phyloP scores from a whole-genome alignment of 2,329 filamentous ascomycete species.

The Triangularia setosa region DNA sequence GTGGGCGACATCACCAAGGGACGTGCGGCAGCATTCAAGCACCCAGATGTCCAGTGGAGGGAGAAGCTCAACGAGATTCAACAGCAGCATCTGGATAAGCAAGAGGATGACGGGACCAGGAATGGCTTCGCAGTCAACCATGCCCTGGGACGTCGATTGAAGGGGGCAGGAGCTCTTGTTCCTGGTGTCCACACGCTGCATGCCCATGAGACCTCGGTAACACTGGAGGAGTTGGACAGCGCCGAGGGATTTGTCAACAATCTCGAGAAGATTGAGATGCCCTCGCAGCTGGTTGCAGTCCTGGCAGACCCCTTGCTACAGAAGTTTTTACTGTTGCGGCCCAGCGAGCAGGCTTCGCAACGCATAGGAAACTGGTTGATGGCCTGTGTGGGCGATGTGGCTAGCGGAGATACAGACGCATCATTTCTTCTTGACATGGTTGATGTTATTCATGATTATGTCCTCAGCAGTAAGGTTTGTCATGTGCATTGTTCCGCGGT shows the following conservation, averaged over 20 bases:
- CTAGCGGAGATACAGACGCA: conserved; percentile 48
- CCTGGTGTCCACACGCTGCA: conserved; percentile 72
- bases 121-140: conserved; percentile 63
- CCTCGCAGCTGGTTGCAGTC: conserved; percentile 75
- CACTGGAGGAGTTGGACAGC: conserved; percentile 73
- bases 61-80: conserved; percentile 65
- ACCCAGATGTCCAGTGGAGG: conserved; percentile 74
- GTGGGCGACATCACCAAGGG: conserved; percentile 63
- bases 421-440: conserved; percentile 52
- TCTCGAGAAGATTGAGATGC: conserved; percentile 74
- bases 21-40: conserved; percentile 61
- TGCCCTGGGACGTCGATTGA: conserved; percentile 41
- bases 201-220: conserved; percentile 64
- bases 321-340: conserved; percentile 66
- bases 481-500: conserved; percentile 16
- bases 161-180: conserved; percentile 49
- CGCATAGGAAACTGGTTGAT: conserved; percentile 58
- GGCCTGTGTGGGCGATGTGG: conserved; percentile 52
- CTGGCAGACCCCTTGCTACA: conserved; percentile 73
- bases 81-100: conserved; percentile 45
- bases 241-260: conserved; percentile 66
- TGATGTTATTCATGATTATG: conserved; percentile 53
- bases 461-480: conserved; percentile 51
- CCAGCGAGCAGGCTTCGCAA: conserved; percentile 47
- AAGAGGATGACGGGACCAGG: conserved; percentile 41